Conservation (phyloP, 1,284 basidiomycete genomes). For the Amylostereum chailletii region DNA sequence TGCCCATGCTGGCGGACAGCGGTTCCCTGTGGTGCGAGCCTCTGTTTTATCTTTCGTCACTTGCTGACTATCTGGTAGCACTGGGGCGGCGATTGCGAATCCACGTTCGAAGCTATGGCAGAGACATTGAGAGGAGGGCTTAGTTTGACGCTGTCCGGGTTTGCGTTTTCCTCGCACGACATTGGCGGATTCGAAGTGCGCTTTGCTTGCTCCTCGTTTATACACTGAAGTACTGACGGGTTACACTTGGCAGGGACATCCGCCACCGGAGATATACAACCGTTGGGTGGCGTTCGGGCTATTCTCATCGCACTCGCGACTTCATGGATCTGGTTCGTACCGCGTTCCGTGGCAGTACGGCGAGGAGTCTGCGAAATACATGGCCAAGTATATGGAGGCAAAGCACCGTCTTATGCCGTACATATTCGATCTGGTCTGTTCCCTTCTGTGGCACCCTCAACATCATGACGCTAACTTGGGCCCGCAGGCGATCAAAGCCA, state of each 20-base stretch:
- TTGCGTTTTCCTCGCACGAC: slow-evolving; percentile 66
- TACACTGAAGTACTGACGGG: neutral
- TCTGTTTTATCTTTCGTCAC: neutral
- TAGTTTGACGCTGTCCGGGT: slow-evolving; percentile 59
- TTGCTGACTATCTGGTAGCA: slow-evolving; percentile 32
- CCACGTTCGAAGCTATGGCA: slow-evolving; percentile 72
- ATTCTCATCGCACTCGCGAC: slow-evolving; percentile 62
- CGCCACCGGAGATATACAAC: slow-evolving; percentile 62
- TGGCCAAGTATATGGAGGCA: slow-evolving; percentile 57
- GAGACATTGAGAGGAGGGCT: slow-evolving; percentile 64
- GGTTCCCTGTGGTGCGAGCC: slow-evolving; percentile 28
- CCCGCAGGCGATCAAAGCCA: slow-evolving; percentile 49
- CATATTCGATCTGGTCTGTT: slow-evolving; percentile 51
- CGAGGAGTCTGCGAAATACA: slow-evolving; percentile 57
- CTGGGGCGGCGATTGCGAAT: slow-evolving; percentile 76
- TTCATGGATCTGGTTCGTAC: slow-evolving; percentile 67
- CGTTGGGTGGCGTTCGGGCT: slow-evolving; percentile 72
- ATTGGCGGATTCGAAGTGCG: slow-evolving; percentile 64
- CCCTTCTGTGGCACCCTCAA: neutral
- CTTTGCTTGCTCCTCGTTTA: neutral
- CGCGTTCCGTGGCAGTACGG: slow-evolving; percentile 73
- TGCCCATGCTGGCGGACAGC: slow-evolving; percentile 59
- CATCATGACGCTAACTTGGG: neutral
- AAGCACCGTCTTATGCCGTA: slow-evolving; percentile 74
- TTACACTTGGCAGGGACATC: slow-evolving; percentile 41